phyloP scores from a whole-genome alignment of 2,329 filamentous ascomycete species.

The Neofusicoccum laricinum region DNA sequence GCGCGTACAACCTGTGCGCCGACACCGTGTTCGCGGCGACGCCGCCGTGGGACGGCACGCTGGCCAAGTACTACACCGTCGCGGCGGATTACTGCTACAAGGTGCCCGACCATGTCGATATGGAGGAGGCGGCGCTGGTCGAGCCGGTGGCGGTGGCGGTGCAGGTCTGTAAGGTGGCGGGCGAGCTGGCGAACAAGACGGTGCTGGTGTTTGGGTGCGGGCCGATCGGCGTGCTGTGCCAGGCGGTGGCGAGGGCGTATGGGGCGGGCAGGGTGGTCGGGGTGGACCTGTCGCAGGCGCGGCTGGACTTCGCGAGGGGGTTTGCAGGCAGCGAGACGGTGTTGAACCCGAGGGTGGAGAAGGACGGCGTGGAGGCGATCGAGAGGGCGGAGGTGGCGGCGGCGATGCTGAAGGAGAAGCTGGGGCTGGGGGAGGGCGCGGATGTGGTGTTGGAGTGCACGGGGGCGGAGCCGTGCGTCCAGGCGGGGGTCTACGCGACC shows the following conservation, averaged over 20 bases:
- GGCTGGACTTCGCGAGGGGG: conserved; percentile 25
- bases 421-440: conserved; percentile 22
- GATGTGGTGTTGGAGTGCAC: conserved; percentile 26
- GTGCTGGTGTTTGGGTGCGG: conserved; percentile 24
- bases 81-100: conserved; percentile 27
- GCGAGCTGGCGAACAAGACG: conserved; percentile 19
- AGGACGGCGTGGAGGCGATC: conserved; percentile 16
- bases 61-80: conserved; percentile 26
- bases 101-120: conserved; percentile 24
- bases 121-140: conserved; percentile 27
- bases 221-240: conserved; percentile 26
- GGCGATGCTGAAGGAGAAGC: conserved; percentile 19
- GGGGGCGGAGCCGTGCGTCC: conserved; percentile 24
- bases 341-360: conserved; percentile 13
- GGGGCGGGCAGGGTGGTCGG: conserved; percentile 23
- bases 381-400: conserved; percentile 20
- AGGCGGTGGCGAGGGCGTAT: conserved; percentile 24
- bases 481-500: conserved; percentile 21
- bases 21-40: conserved; percentile 20
- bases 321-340: conserved; percentile 22
- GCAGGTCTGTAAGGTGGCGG: conserved; percentile 23
- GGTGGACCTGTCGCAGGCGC: conserved; percentile 21
- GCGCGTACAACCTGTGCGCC: conserved; percentile 20
- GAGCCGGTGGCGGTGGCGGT: conserved; percentile 29
- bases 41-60: conserved; percentile 26